Evolutionary conservation across 1,284 basidiomycete species (phyloP).

Genomic region (Apiotrichum veenhuisii): DNA sequence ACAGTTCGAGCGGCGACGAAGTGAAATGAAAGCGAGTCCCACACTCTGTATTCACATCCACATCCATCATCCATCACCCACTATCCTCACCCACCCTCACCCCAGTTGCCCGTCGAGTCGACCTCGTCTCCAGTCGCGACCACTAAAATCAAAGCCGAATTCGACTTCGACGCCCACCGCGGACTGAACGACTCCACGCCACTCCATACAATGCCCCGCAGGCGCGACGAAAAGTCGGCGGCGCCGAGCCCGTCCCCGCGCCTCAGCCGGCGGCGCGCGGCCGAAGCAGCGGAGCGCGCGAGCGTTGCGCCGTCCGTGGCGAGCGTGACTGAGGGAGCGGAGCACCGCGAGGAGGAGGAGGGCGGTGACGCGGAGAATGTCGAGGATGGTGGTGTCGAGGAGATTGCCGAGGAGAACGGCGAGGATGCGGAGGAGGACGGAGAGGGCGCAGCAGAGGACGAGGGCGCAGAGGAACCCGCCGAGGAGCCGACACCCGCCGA

Average conservation of each 20-base stretch:
- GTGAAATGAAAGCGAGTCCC: no score
- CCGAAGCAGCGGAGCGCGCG: constrained; percentile 1
- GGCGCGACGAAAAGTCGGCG: constrained; percentile 30
- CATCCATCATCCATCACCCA: neutral
- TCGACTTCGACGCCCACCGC: neutral
- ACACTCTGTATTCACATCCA: no score
- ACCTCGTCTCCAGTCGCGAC: no score
- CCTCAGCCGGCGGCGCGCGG: constrained; percentile 5
- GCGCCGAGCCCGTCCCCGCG: constrained; percentile 33
- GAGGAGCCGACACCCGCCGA: constrained; percentile 1
- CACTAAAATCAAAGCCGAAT: neutral
- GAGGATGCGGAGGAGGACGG: constrained; percentile 12
- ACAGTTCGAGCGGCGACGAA: no score
- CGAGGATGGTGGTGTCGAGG: constrained; percentile 10
- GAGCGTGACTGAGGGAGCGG: constrained; percentile 11
- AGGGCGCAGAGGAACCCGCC: constrained; percentile 9
- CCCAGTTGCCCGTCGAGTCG: no score
- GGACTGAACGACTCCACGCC: neutral
- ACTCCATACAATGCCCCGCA: constrained; percentile 17
- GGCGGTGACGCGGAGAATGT: constrained; percentile 5
- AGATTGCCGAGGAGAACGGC: constrained; percentile 10
- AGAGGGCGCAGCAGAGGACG: constrained; percentile 3
- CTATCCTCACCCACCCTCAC: no score
- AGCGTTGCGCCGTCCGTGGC: constrained; percentile 8
- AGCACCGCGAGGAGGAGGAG: constrained; percentile 9